Percentiles rank a stretch among this genome's conserved stretches.
phyloP scores from a whole-genome alignment of 2,329 filamentous ascomycete species.

The Fusarium floridanum region DNA sequence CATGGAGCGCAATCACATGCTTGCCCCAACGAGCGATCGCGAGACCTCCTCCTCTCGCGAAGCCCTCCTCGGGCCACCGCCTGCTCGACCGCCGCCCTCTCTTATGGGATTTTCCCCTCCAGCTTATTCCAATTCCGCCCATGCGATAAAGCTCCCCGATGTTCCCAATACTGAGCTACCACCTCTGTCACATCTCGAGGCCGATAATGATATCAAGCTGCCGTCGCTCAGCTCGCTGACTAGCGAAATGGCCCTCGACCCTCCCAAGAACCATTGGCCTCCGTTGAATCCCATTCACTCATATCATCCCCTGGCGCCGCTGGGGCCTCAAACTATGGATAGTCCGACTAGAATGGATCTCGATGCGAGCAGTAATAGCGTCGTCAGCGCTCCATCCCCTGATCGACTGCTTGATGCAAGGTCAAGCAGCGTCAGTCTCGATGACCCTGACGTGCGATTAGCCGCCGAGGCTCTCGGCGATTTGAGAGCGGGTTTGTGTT shows the following conservation, averaged over 20 bases:
- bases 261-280: constrained; percentile 56
- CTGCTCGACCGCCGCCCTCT: constrained; percentile 41
- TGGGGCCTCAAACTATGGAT: constrained; percentile 53
- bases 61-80: constrained; percentile 45
- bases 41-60: constrained; percentile 42
- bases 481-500: constrained; percentile 73
- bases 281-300: constrained; percentile 63
- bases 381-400: constrained; percentile 59
- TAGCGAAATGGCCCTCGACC: constrained; percentile 45
- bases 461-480: constrained; percentile 83
- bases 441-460: constrained; percentile 76
- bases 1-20: constrained; percentile 64
- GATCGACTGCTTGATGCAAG: constrained; percentile 60
- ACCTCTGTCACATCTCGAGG: constrained; percentile 37
- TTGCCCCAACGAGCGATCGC: constrained; percentile 45
- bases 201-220: constrained; percentile 49
- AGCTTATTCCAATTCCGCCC: constrained; percentile 41
- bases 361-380: constrained; percentile 58
- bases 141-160: constrained; percentile 48
- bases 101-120: constrained; percentile 44
- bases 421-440: constrained; percentile 67
- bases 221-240: constrained; percentile 55
- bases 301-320: constrained; percentile 50
- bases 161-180: constrained; percentile 45
- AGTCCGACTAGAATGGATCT: constrained; percentile 64